Percentiles rank a stretch among this genome's conserved stretches.
Evolutionary conservation across 106 monocot genomes (phyloP).

Genomic region (Triglochin maritima): DNA sequence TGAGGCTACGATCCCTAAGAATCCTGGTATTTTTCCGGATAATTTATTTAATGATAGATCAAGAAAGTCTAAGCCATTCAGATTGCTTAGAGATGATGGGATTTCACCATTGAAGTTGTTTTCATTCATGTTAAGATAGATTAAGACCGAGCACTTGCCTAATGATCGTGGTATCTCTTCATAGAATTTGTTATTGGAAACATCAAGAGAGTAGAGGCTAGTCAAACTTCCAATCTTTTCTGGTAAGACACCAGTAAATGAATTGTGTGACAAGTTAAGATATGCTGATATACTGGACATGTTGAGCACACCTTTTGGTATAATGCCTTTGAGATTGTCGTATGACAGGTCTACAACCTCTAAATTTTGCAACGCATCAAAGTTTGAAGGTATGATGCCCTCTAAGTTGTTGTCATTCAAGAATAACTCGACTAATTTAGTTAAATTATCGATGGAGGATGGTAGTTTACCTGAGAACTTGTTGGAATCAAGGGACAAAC

Average conservation of each 20-base stretch:
- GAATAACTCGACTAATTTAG: background rate
- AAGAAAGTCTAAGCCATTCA: background rate
- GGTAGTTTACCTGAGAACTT: background rate
- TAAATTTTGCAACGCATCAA: background rate
- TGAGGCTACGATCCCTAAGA: background rate
- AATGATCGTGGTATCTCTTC: background rate
- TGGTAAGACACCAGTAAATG: slow-evolving; percentile 2
- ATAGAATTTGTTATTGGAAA: slow-evolving; percentile 6
- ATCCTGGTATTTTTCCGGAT: background rate
- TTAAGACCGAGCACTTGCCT: background rate
- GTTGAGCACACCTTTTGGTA: slow-evolving; percentile 1
- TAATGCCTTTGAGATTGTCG: slow-evolving; percentile 3
- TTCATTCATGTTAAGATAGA: background rate
- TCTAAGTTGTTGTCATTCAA: background rate
- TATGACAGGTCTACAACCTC: slow-evolving; percentile 1
- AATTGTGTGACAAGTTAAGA: slow-evolving; percentile 9
- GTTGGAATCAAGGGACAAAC: background rate
- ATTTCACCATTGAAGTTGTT: background rate
- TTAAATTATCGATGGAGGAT: background rate
- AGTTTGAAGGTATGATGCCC: background rate
- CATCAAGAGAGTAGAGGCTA: background rate
- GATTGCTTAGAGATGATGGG: background rate
- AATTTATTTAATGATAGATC: background rate
- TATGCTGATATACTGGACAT: slow-evolving; percentile 2
- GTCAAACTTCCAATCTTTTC: slow-evolving; percentile 4